These are phyloP conservation scores for Fusarium sp. DNA, from an alignment of 2,329 filamentous ascomycete species.

Conservation along the genomic window DNA sequence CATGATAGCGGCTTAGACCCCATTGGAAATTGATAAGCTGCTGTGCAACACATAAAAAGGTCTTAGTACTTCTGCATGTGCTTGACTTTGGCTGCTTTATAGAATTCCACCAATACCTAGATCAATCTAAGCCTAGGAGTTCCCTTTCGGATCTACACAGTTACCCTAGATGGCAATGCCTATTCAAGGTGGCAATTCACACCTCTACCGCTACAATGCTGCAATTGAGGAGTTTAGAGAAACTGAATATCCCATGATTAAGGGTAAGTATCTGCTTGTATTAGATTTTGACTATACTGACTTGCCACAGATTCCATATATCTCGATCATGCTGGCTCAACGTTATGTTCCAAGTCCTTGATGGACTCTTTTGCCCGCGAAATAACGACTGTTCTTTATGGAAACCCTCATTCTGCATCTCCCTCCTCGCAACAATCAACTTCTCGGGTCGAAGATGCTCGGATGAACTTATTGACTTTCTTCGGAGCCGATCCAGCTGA, in stretches of 20 bases:
- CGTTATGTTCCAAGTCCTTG: slow-evolving; percentile 81
- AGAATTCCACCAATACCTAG: not conserved
- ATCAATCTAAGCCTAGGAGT: not conserved
- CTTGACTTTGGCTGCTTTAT: not conserved
- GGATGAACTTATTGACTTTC: slow-evolving; percentile 77
- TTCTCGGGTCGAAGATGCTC: slow-evolving; percentile 79
- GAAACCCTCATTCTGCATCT: slow-evolving; percentile 92
- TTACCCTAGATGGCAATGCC: slow-evolving; percentile 11
- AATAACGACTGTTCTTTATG: slow-evolving; percentile 82
- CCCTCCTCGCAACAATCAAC: slow-evolving; percentile 82
- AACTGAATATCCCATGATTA: slow-evolving; percentile 76
- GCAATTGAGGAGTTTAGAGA: slow-evolving; percentile 70
- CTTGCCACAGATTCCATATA: slow-evolving; percentile 75
- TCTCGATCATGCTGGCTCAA: slow-evolving; percentile 96
- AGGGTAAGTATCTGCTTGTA: slow-evolving; percentile 60
- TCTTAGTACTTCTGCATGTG: not conserved
- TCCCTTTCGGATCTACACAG: not conserved
- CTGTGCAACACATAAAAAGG: slow-evolving; percentile 19
- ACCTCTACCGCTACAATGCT: slow-evolving; percentile 64
- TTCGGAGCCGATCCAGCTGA: slow-evolving; percentile 84
- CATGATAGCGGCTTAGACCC: slow-evolving; percentile 30
- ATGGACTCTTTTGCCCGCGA: slow-evolving; percentile 84
- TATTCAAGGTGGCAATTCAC: slow-evolving; percentile 10
- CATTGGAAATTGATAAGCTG: slow-evolving; percentile 31
- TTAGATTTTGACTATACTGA: not conserved